Evolutionary conservation across 1,284 basidiomycete species (phyloP).

Genomic region (Ganoderma meredithae): DNA sequence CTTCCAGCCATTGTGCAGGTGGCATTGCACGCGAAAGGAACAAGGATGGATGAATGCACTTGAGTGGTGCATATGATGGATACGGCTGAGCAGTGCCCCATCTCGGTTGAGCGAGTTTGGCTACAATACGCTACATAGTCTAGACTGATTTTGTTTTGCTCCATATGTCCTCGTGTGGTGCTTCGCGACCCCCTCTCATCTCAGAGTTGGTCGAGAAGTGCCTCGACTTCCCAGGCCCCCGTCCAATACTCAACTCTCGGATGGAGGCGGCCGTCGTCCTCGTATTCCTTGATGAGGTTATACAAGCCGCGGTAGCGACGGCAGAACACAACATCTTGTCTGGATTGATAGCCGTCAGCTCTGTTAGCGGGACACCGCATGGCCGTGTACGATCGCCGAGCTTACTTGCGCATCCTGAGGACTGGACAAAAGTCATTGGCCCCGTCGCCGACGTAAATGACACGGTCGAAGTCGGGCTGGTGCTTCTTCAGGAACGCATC

Average conservation of each 20-base stretch:
- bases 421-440: constrained; percentile 96
- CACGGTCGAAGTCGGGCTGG: constrained; percentile 76
- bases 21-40: background rate
- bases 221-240: constrained; percentile 95
- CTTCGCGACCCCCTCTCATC: background rate
- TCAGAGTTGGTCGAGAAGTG: constrained; percentile 64
- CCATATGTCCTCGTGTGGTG: background rate
- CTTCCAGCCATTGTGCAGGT: constrained; percentile 3
- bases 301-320: constrained; percentile 81
- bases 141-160: background rate
- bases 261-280: constrained; percentile 67
- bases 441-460: constrained; percentile 95
- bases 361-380: constrained; percentile 1
- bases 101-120: constrained; percentile 20
- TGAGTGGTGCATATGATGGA: background rate
- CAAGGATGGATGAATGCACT: background rate
- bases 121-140: background rate
- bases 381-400: constrained; percentile 18
- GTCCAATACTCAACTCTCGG: constrained; percentile 85
- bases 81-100: background rate
- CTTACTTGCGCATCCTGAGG: constrained; percentile 78
- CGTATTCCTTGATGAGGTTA: constrained; percentile 77
- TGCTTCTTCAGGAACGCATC: constrained; percentile 80
- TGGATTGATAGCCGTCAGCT: constrained; percentile 39
- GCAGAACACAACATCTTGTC: constrained; percentile 82